phyloP scores from a whole-genome alignment of 495 filamentous ascomycete species.

The Usnea hakonensis region DNA sequence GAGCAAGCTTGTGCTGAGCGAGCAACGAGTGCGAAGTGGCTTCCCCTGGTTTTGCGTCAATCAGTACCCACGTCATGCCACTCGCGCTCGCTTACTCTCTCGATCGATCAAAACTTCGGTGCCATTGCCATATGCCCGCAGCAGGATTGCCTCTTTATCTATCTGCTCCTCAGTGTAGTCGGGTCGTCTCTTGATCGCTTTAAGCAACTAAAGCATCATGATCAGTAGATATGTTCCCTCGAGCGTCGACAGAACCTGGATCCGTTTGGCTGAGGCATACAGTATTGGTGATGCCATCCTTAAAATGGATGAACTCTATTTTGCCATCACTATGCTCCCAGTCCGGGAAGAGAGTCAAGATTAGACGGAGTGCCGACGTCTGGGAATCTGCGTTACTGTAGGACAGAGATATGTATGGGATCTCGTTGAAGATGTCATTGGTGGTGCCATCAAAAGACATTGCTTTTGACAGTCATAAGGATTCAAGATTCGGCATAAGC shows the following conservation, averaged over 20 bases:
- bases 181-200: slow-evolving; percentile 73
- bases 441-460: slow-evolving; percentile 10
- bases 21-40: slow-evolving; percentile 64
- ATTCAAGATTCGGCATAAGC: not conserved
- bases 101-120: slow-evolving; percentile 95
- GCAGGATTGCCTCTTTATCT: slow-evolving; percentile 79
- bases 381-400: slow-evolving; percentile 71
- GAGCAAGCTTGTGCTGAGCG: slow-evolving; percentile 71
- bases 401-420: slow-evolving; percentile 59
- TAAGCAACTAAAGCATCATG: slow-evolving; percentile 51
- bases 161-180: slow-evolving; percentile 69
- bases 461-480: slow-evolving; percentile 2
- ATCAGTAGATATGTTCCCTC: slow-evolving; percentile 8
- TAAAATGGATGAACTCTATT: slow-evolving; percentile 87
- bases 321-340: slow-evolving; percentile 69
- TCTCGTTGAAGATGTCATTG: slow-evolving; percentile 14
- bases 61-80: not conserved
- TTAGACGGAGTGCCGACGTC: slow-evolving; percentile 65
- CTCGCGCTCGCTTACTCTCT: slow-evolving; percentile 57
- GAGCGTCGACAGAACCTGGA: not conserved
- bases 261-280: slow-evolving; percentile 38
- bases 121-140: slow-evolving; percentile 90
- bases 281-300: slow-evolving; percentile 97
- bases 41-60: slow-evolving; percentile 47
- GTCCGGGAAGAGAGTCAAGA: slow-evolving; percentile 71